phyloP scores from a whole-genome alignment of 495 filamentous ascomycete genomes.

The Lasiosphaeriaceae sp. region DNA sequence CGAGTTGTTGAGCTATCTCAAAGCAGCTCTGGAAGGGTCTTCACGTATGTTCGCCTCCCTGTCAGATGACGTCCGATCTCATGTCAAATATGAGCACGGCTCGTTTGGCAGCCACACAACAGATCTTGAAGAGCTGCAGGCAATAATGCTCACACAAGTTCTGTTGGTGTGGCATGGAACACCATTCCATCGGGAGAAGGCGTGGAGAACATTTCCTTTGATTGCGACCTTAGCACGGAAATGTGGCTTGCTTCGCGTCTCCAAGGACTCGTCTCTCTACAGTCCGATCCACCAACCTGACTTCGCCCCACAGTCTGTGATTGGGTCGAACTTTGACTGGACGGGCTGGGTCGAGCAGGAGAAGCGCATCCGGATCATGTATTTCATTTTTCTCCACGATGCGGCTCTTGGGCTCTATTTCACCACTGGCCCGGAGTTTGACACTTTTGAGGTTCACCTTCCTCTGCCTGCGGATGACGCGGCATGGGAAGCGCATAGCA shows the following conservation, averaged over 20 bases:
- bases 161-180: conserved; percentile 63
- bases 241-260: conserved; percentile 47
- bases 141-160: conserved; percentile 51
- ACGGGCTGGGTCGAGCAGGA: conserved; percentile 63
- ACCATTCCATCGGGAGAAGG: conserved; percentile 50
- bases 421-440: conserved; percentile 55
- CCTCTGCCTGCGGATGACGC: conserved; percentile 64
- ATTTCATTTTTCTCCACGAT: conserved; percentile 55
- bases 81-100: conserved; percentile 30
- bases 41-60: conserved; percentile 42
- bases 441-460: conserved; percentile 52
- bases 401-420: conserved; percentile 61
- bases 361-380: conserved; percentile 58
- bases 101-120: conserved; percentile 30
- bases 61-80: conserved; percentile 27
- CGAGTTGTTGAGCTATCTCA: conserved; percentile 54
- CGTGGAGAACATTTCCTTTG: conserved; percentile 48
- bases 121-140: conserved; percentile 56
- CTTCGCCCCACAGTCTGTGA: conserved; percentile 32
- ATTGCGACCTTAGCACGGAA: conserved; percentile 49
- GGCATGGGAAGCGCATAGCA: conserved; percentile 57
- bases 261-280: conserved; percentile 27
- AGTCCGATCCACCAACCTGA: conserved; percentile 46
- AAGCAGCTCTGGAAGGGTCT: conserved; percentile 45
- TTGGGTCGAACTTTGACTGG: conserved; percentile 52